phyloP scores from a whole-genome alignment of 2,329 filamentous ascomycete species.

The Sclerotinia borealis region DNA sequence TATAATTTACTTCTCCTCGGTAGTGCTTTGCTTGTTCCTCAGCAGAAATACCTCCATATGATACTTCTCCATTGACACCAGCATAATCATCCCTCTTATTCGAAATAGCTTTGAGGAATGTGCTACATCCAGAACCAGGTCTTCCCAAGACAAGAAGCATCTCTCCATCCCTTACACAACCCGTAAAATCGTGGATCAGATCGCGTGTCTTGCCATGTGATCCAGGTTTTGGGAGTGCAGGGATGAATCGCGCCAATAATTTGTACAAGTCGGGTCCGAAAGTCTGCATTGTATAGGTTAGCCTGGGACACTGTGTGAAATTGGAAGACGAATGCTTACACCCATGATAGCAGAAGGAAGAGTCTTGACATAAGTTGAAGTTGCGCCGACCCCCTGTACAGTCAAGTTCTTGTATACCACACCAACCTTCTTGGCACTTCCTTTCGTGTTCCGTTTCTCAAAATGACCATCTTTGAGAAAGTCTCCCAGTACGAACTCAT shows the following conservation, averaged over 20 bases:
- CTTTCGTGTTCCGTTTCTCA: conserved; percentile 62
- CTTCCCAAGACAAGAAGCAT: conserved; percentile 70
- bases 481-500: conserved; percentile 5
- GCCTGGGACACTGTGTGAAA: neutral
- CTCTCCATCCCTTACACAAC: conserved; percentile 60
- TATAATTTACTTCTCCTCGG: conserved; percentile 69
- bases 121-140: conserved; percentile 69
- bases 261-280: conserved; percentile 76
- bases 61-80: conserved; percentile 61
- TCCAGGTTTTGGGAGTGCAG: conserved; percentile 24
- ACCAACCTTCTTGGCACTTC: conserved; percentile 69
- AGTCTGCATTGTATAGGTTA: conserved; percentile 38
- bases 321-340: conserved; percentile 17
- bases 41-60: conserved; percentile 65
- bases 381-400: conserved; percentile 64
- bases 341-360: conserved; percentile 68
- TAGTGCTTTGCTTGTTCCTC: conserved; percentile 62
- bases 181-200: conserved; percentile 61
- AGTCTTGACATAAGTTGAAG: conserved; percentile 63
- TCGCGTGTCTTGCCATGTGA: conserved; percentile 27
- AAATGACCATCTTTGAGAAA: conserved; percentile 51
- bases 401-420: conserved; percentile 72
- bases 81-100: conserved; percentile 64
- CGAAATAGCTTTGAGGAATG: conserved; percentile 68
- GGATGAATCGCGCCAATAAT: conserved; percentile 40